These are phyloP conservation scores for Pyrenula massariospora DNA, from an alignment of 495 filamentous ascomycete genomes.

Conservation along the genomic window DNA sequence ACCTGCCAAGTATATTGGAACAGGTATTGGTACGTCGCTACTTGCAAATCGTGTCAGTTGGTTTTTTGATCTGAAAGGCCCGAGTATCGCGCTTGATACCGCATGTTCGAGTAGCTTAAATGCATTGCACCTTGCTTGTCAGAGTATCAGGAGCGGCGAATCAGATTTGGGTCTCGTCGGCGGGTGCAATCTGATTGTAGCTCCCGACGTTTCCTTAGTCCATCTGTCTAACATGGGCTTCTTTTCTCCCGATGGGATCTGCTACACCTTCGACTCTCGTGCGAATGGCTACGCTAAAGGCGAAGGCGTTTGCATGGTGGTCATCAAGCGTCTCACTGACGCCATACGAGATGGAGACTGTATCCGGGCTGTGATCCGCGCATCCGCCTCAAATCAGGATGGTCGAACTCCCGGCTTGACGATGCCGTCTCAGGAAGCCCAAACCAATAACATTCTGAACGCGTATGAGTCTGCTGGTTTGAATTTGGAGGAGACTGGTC, in stretches of 20 bases:
- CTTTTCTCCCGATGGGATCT: slow-evolving; percentile 16
- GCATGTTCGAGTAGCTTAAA: slow-evolving; percentile 31
- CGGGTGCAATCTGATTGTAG: slow-evolving; percentile 4
- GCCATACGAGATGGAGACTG: slow-evolving; percentile 17
- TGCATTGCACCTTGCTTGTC: slow-evolving; percentile 24
- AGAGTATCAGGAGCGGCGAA: slow-evolving; percentile 18
- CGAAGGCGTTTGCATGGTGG: slow-evolving; percentile 28
- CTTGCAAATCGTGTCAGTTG: slow-evolving; percentile 34
- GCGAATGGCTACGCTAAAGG: slow-evolving; percentile 47
- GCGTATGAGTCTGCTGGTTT: slow-evolving; percentile 25
- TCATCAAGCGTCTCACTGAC: slow-evolving; percentile 13
- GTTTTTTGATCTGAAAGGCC: slow-evolving; percentile 32
- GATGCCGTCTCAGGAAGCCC: slow-evolving; percentile 23
- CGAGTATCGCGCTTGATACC: slow-evolving; percentile 34
- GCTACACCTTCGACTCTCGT: slow-evolving; percentile 16
- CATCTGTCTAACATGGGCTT: slow-evolving; percentile 10
- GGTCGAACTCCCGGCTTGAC: slow-evolving; percentile 35
- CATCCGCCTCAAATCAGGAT: slow-evolving; percentile 32
- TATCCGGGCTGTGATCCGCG: slow-evolving; percentile 21
- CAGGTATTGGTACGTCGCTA: no score
- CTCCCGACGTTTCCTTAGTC: no score
- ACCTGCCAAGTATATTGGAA: no score
- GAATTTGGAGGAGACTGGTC: slow-evolving; percentile 21
- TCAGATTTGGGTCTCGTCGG: slow-evolving; percentile 10
- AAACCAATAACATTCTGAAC: slow-evolving; percentile 27